Evolutionary conservation across 2,329 filamentous ascomycete genomes (phyloP), one percentile per base, ranked within the genome.

Genomic region (Mariannaea sp.): DNA sequence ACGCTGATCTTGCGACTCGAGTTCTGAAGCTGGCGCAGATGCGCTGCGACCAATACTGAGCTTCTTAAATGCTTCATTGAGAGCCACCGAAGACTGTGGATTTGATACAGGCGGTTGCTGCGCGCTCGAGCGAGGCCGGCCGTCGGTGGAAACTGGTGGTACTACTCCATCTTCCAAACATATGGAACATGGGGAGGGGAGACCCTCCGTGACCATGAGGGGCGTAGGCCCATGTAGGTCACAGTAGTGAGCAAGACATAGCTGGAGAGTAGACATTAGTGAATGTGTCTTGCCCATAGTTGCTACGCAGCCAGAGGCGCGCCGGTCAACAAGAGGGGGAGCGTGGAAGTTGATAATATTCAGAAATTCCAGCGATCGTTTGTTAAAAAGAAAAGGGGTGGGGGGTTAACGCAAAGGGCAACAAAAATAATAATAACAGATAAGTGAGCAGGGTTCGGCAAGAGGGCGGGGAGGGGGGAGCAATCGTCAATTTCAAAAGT

Each of bases 191-290:
- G 81, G 77, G 10, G 83, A 80, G 2, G 83, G 82, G 12, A 86
- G 72, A 42, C 84, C 84, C 68, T 88, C 84, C 29, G 85, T 88
- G 65, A 87, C 85, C 81, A 88, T 86, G 53, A 88, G 71, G 43
- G 85, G 85, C 40, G 85, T 88, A 42, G 85, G 85, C 57, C 85
- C 85, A 72, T 88, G 85, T 58, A 83, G 77, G 70, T 88, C 85
- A 77, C 85, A 88, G 68, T 87, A 88, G 70, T 88, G 85, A 65
- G 85, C 85, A 64, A 88, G 78, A 69, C 84, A 87, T 68, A 88
- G 74, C 85, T 88, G 80, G 53, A 83, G 53, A 56, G 58, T 54
- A 17, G 64, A 58, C 49, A 70, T 74, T 68, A 74, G 72, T 63
- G 53, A 48, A 38, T 42, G 51, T 54, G 62, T 57, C 58, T 62